These are phyloP conservation scores for Phialemonium atrogriseum DNA, from an alignment of 2,329 filamentous ascomycete species.

Conservation along the genomic window DNA sequence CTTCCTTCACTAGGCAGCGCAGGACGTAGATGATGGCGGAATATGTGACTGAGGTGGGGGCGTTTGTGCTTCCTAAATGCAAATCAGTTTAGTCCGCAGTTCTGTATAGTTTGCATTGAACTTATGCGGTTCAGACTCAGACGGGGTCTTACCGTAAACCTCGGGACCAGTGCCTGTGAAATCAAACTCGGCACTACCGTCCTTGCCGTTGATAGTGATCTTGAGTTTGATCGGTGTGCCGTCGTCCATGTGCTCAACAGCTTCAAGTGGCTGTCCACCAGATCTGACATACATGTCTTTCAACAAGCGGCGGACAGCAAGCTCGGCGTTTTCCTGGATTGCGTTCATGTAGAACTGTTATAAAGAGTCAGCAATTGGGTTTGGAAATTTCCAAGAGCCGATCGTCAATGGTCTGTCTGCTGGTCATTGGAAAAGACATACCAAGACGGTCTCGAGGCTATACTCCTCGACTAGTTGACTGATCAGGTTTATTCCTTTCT, in stretches of 20 bases:
- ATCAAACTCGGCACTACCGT: conserved; percentile 63
- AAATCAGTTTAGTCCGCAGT: neutral
- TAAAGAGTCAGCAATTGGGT: too few relatives aligned
- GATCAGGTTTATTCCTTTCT: conserved; percentile 25
- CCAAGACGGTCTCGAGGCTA: conserved; percentile 20
- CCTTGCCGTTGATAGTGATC: conserved; percentile 26
- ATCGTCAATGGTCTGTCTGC: neutral
- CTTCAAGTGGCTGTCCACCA: conserved; percentile 26
- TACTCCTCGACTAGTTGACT: conserved; percentile 22
- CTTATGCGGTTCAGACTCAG: too few relatives aligned
- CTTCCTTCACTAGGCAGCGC: conserved; percentile 23
- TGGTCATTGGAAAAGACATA: too few relatives aligned
- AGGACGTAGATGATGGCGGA: conserved; percentile 31
- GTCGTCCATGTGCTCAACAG: conserved; percentile 24
- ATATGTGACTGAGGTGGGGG: conserved; percentile 10
- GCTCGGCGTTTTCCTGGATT: conserved; percentile 31
- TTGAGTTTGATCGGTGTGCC: conserved; percentile 22
- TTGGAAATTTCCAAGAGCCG: too few relatives aligned
- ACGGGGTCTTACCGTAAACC: conserved; percentile 51
- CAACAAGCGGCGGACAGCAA: conserved; percentile 21
- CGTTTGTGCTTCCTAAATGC: conserved; percentile 8
- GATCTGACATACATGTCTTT: conserved; percentile 26
- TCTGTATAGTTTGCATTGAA: too few relatives aligned
- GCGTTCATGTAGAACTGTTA: conserved; percentile 33
- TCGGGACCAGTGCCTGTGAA: conserved; percentile 64